Percentiles rank a stretch among this genome's conserved stretches.
phyloP scores from a whole-genome alignment of 306 rosid genomes.

The Argentina anserina region DNA sequence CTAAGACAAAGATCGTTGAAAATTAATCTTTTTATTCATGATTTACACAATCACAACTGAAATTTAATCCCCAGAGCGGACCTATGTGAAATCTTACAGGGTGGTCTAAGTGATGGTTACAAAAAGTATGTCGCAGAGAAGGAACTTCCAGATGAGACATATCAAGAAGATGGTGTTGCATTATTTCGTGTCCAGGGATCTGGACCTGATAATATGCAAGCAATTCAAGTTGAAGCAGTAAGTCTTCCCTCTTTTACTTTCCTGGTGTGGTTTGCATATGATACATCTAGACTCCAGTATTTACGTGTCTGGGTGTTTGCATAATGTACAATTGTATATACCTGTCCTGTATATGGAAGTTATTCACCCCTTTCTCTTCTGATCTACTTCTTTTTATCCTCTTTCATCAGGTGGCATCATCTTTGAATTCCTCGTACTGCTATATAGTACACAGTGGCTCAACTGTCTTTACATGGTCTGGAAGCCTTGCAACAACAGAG shows the following conservation, averaged over 20 bases:
- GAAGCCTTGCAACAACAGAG: slow-evolving; percentile 65
- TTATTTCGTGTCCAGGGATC: slow-evolving; percentile 92
- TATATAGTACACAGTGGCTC: slow-evolving; percentile 71
- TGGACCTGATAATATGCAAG: slow-evolving; percentile 98
- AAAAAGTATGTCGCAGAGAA: slow-evolving; percentile 58
- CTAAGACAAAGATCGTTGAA: slow-evolving; percentile 7
- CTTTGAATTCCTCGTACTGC: slow-evolving; percentile 92
- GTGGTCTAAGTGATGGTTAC: slow-evolving; percentile 93
- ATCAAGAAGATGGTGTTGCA: slow-evolving; percentile 72
- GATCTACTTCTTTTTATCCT: not conserved
- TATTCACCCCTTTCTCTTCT: not conserved
- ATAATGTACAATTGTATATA: not conserved
- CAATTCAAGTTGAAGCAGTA: slow-evolving; percentile 90
- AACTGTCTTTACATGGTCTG: slow-evolving; percentile 74
- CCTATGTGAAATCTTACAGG: slow-evolving; percentile 48
- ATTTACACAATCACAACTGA: not conserved
- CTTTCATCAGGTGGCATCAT: slow-evolving; percentile 64
- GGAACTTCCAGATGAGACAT: slow-evolving; percentile 77
- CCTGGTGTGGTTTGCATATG: not conserved
- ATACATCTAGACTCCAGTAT: not conserved
- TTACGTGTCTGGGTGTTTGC: not conserved
- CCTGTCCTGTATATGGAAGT: slow-evolving; percentile 20
- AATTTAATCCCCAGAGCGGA: slow-evolving; percentile 19
- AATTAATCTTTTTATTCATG: not conserved
- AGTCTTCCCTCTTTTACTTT: slow-evolving; percentile 19